Base-by-base conservation (phyloP, 345 rosid genomes). In the Linum tenue region DNA sequence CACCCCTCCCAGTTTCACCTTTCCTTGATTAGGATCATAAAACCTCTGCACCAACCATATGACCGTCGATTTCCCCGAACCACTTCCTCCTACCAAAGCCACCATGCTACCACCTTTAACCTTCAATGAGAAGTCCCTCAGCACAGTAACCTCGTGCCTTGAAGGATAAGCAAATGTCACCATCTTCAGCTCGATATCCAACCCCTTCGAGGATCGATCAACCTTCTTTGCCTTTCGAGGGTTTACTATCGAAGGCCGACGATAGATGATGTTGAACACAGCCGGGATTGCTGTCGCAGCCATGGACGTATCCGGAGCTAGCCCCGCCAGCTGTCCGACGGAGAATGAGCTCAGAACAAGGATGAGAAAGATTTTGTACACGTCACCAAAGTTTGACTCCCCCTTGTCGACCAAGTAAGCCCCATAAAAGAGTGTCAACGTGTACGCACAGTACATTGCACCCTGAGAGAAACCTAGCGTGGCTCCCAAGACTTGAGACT, bases 311-410 rank as follows among this genome's bases (percentile, higher is more conserved):
- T 84, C 92, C 0, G 88, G 92, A 5, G 92, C 88, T 40, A 86
- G 77, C 12, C 92, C 88, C 0, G 92, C 88, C 62, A 86, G 74
- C 69, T 86, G 88, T 53, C 88, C 92, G 37, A 86, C 88, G 10
- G 92, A 86, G 67, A 86, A 86, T 37, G 92, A 84, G 72, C 88
- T 84, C 15, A 86, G 67, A 36, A 86, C 92, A 15, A 84, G 88
- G 50, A 86, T 86, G 62, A 84, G 85, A 63, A 86, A 86, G 69
- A 86, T 86, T 64, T 80, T 82, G 56, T 71, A 74, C 39, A 86
- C 84, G 0, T 56, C 73, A 6, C 84, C 85, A 37, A 86, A 76
- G 7, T 5, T 51, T 43, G 84, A 55, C 15, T 69, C 1, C 41
- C 55, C 70, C 56, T 72, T 44, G 60, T 77, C 77, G 22, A 84